phyloP scores from a whole-genome alignment of 768 basidiomycete genomes.

The Agaricus blazei region DNA sequence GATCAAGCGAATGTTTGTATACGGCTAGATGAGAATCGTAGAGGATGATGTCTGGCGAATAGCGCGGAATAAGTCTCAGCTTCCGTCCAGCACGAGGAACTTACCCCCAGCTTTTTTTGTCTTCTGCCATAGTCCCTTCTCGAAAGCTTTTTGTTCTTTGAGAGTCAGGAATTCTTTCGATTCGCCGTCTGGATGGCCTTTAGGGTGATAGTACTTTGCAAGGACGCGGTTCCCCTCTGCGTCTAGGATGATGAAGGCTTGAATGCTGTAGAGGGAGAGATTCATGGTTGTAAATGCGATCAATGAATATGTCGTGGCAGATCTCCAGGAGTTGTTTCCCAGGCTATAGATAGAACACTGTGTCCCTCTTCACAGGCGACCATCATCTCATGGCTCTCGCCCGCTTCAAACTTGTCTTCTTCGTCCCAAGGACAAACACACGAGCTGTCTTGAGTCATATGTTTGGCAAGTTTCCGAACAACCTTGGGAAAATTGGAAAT shows the following conservation, averaged over 20 bases:
- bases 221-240: constrained; percentile 93
- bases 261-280: constrained; percentile 82
- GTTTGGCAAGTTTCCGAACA: constrained; percentile 38
- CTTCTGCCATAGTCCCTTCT: constrained; percentile 94
- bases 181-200: constrained; percentile 58
- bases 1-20: constrained; percentile 92
- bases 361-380: neutral
- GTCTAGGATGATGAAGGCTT: constrained; percentile 89
- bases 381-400: constrained; percentile 17
- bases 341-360: neutral
- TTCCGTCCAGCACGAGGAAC: constrained; percentile 8
- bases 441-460: constrained; percentile 35
- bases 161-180: constrained; percentile 58
- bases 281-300: constrained; percentile 43
- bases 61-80: neutral
- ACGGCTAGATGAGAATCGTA: constrained; percentile 89
- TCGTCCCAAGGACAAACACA: constrained; percentile 38
- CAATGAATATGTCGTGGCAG: constrained; percentile 1
- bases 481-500: constrained; percentile 46
- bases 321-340: neutral
- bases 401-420: constrained; percentile 52
- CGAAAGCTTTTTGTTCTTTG: constrained; percentile 94
- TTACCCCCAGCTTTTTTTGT: constrained; percentile 91
- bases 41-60: constrained; percentile 74
- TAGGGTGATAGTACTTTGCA: constrained; percentile 91